Evolutionary conservation across 163 green algal species (phyloP).

Genomic region (Chlamydomonas reinhardtii): DNA sequence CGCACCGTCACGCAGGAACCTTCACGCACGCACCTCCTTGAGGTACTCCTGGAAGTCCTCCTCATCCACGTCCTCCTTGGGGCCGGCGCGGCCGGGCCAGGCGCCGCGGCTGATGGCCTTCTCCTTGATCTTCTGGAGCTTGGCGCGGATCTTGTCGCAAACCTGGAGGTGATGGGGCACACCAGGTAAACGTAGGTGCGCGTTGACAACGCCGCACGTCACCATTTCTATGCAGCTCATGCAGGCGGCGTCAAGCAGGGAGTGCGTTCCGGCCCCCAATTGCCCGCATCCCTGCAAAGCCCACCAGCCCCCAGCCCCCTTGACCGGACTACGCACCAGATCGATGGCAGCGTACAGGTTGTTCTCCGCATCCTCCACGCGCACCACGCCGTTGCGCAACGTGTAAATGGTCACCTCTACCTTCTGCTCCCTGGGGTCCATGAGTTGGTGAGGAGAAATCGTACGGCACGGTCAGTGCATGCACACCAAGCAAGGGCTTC

Average conservation of each 20-base stretch:
- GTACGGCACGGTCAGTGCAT: no score
- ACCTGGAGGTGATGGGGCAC: background rate
- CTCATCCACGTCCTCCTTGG: slow-evolving; percentile 60
- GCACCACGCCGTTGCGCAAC: slow-evolving; percentile 83
- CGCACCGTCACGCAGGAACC: no score
- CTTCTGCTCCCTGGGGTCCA: slow-evolving; percentile 74
- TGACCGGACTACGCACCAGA: slow-evolving; percentile 3
- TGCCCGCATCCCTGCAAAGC: no score
- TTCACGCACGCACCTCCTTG: slow-evolving; percentile 45
- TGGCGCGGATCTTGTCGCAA: slow-evolving; percentile 47
- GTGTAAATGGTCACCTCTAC: slow-evolving; percentile 88
- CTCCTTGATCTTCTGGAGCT: slow-evolving; percentile 77
- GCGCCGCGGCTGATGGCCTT: slow-evolving; percentile 77
- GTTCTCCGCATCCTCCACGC: slow-evolving; percentile 89
- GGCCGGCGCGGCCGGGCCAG: slow-evolving; percentile 80
- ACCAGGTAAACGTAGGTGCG: no score
- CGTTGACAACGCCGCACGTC: no score
- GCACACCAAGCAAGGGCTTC: no score
- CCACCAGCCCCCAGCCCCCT: no score
- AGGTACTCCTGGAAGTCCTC: slow-evolving; percentile 64
- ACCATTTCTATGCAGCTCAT: no score
- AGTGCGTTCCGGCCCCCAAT: no score
- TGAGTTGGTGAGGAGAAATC: background rate
- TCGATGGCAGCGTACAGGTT: slow-evolving; percentile 94
- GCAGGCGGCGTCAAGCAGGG: no score